Percentiles rank a stretch among this genome's conserved stretches.
phyloP scores from a whole-genome alignment of 208 protist genomes.

The Acanthamoeba culbertsoni region DNA sequence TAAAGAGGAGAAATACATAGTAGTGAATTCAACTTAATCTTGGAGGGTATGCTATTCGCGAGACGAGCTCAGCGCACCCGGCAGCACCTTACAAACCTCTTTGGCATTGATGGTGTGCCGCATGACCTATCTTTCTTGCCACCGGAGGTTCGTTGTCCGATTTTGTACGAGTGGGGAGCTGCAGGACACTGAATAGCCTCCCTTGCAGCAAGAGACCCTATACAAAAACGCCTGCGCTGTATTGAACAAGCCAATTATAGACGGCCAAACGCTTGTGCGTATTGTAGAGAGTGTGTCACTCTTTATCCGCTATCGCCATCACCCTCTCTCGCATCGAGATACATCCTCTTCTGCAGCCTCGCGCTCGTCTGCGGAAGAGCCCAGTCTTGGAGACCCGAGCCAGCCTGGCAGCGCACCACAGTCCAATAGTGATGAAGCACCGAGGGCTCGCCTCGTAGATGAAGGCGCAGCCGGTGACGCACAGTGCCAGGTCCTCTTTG shows the following conservation, averaged over 20 bases:
- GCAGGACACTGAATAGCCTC: background rate
- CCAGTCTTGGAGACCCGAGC: background rate
- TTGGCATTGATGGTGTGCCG: background rate
- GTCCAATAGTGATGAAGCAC: background rate
- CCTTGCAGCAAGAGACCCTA: background rate
- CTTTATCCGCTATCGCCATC: background rate
- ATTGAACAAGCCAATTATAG: background rate
- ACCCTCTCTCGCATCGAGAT: background rate
- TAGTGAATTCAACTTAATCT: background rate
- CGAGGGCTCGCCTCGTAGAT: too few species aligned
- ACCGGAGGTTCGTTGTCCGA: background rate
- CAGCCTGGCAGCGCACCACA: background rate
- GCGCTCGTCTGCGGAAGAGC: background rate
- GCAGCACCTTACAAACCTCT: background rate
- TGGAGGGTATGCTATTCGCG: conserved; percentile 30
- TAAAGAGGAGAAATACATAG: background rate
- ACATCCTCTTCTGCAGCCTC: background rate
- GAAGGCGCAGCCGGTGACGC: background rate
- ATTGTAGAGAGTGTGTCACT: background rate
- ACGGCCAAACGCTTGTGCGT: background rate
- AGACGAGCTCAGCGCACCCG: background rate
- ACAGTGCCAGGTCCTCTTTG: background rate
- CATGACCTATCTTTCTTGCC: conserved; percentile 22
- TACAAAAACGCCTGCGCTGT: background rate
- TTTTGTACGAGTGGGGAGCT: background rate